These are phyloP conservation scores for Hypoxylon trugodes DNA, from an alignment of 495 filamentous ascomycete genomes.

Conservation along the genomic window DNA sequence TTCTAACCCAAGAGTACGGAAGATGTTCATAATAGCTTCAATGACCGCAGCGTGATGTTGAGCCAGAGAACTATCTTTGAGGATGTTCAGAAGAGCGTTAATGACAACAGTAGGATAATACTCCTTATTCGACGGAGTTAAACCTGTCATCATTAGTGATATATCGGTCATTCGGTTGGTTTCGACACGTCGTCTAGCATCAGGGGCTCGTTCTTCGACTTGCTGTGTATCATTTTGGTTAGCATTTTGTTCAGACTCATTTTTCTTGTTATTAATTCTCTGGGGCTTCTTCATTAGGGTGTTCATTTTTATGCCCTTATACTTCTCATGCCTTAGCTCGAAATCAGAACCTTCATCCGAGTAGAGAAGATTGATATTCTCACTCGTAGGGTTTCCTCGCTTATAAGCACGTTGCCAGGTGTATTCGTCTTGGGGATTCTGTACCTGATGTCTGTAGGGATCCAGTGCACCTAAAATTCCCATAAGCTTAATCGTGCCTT, in stretches of 20 bases:
- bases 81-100: conserved; percentile 87
- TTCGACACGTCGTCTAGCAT: conserved; percentile 68
- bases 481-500: conserved; percentile 94
- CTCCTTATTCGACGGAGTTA: conserved; percentile 97
- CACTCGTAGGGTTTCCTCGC: conserved; percentile 1
- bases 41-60: conserved; percentile 96
- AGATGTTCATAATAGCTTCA: conserved; percentile 98
- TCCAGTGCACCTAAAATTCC: conserved; percentile 96
- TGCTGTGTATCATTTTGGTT: conserved; percentile 48
- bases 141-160: conserved; percentile 93
- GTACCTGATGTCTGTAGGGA: conserved; percentile 91
- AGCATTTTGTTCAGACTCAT: conserved; percentile 14
- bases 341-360: conserved; percentile 6
- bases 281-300: not conserved
- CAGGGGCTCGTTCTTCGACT: conserved; percentile 69
- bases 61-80: conserved; percentile 85
- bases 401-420: conserved; percentile 7
- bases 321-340: conserved; percentile 1
- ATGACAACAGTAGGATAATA: conserved; percentile 99
- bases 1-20: conserved; percentile 92
- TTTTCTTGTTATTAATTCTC: conserved; percentile 3
- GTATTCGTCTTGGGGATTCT: conserved; percentile 21
- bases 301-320: not conserved
- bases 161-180: conserved; percentile 83
- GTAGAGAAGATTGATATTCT: conserved; percentile 27